Base-by-base conservation (phyloP, 2,329 filamentous ascomycete species). In the Lecanicillium sp. region DNA sequence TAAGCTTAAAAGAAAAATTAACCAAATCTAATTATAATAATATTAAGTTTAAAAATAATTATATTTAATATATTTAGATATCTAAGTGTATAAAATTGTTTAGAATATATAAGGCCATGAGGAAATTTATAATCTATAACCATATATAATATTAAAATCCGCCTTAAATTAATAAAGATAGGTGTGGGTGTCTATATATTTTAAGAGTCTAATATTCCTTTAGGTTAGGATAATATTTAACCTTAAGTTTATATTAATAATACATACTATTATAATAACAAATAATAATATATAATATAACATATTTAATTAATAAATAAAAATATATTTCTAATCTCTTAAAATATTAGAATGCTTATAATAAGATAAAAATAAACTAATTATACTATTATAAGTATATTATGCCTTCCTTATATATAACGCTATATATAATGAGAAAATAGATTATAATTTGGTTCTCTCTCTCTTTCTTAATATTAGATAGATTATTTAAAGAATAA, bases 101-200 rank as follows among this genome's bases (percentile, higher is more conserved):
- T 0, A 75, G 75, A 2, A 74, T 68, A n/a, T 72, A 63, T 45
- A 79, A 58, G 6, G 70, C 73, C 44, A 66, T 63, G 21, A 79
- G 60, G 48, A 78, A 78, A 56, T 78, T 75, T 9, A 71, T 62
- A 24, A 77, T 63, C 55, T 78, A 75, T 26, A 67, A 67, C 74
- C 74, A 78, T 3, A 71, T 67, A 58, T 78, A 79, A 54, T 70
- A 73, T 38, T 74, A 70, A 52, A 78, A 77, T n/a, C 75, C 75
- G 20, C 69, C 67, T 19, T 72, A 69, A 23, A 72, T 65, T 20
- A 75, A 62, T 14, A 64, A 70, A 2, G 67, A 64, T 43, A 74
- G 73, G 36, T 66, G 70, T 19, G 67, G 62, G 2, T 74, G 67
- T 24, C 60, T 62, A 23, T 68, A 62, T 3, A 75, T 65, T 35